These are phyloP conservation scores for Fraxinus pennsylvanica DNA, from an alignment of 257 asterid genomes.

Conservation along the genomic window DNA sequence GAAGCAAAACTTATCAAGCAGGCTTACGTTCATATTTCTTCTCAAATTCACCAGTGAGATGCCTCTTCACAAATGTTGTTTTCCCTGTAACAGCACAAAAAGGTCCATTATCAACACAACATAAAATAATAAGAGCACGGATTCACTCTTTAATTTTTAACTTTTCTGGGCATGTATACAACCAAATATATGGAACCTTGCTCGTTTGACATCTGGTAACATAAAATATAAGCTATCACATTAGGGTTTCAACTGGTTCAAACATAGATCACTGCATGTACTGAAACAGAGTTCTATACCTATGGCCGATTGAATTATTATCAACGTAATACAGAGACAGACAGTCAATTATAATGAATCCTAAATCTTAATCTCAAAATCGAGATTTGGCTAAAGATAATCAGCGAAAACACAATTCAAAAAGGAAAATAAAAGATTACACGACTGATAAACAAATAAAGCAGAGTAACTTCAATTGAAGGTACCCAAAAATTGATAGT, in stretches of 20 bases:
- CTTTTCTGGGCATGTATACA: neutral
- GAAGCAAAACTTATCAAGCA: neutral
- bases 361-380: neutral
- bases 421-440: neutral
- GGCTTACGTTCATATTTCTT: constrained; percentile 88
- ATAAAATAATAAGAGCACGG: neutral
- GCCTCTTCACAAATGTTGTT: constrained; percentile 91
- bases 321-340: neutral
- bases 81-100: constrained; percentile 45
- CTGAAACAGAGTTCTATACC: neutral
- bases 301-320: neutral
- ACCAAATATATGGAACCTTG: neutral
- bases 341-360: neutral
- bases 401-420: neutral
- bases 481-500: neutral
- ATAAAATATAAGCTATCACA: neutral
- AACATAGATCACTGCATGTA: neutral
- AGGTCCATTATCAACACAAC: neutral
- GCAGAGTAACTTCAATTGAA: neutral
- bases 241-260: neutral
- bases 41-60: constrained; percentile 90
- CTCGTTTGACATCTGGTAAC: neutral
- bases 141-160: neutral
- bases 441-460: neutral
- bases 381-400: neutral